Evolutionary conservation across 1,139 yeast genomes (phyloP), one percentile per base, ranked within the genome.

Genomic region (Groenewaldozyma auringiensis): DNA sequence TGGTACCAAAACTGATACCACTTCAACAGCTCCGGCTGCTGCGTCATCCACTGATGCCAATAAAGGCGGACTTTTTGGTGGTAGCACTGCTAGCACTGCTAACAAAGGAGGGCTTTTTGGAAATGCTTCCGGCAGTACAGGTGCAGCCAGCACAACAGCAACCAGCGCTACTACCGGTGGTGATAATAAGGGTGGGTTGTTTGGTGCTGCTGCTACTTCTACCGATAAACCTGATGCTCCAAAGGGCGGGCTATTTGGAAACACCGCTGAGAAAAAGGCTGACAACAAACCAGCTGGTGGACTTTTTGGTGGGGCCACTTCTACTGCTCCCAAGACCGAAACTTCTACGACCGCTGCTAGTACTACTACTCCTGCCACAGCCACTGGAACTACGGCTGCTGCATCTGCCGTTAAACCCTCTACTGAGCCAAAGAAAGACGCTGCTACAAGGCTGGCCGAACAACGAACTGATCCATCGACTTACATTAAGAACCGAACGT

Each of bases 401-500:
- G 39, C 52, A 9, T 47, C 50, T 14, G 40, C 50, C 22, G 42
- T 43, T 59, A 58, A 46, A 58, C 67, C 3, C 59, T 57, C 14
- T 46, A 43, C 40, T 14, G 29, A 40, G 13, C 27, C 37, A 3
- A 34, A 25, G 43, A 32, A n/a, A 27, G 46, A 43, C 45, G n/a
- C 44, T 47, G 41, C 38, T 18, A 18, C 38, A 4, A 14, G 36
- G 21, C 14, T 22, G 3, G 21, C 25, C 21, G 16, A 40, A 29
- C 13, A 52, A 32, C 42, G 50, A 63, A 6, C 64, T 63, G 61
- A 54, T 45, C 68, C 64, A 44, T 84, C 88, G 22, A 78, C 87
- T 2, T 83, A 95, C 8, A 74, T 94, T 43, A 88, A 85, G 57
- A 92, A 92, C 67, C 87, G 87, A 62, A 87, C 96, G 1, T 71